Base-by-base conservation (phyloP, 2,329 filamentous ascomycete genomes). In the Arthroderma sp. region DNA sequence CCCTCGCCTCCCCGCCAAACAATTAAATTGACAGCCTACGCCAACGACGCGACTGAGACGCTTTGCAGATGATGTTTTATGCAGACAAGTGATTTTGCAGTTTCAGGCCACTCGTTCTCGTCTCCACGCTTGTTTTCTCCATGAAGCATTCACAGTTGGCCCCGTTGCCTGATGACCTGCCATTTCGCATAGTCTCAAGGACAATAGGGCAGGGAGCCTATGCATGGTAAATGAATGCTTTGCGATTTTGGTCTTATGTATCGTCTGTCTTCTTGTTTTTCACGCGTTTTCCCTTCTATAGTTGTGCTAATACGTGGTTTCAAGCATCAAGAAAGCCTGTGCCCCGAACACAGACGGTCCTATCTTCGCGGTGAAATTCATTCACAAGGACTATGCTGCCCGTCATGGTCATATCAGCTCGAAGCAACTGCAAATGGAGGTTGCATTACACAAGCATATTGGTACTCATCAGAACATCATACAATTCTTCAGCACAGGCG, bases 181-280 rank as follows among this genome's bases (percentile, higher is more conserved):
- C 93, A 55, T 98, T 98, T 72, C 84, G 91, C 63, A 86, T 98
- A 67, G 81, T 98, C 66, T 97, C 93, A 60, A 93, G 93, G 71
- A 98, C 93, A 13, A 95, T 98, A 66, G 93, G 93, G 57, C 86
- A 89, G 70, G 93, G 93, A 65, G 93, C 93, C 65, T 98, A 98
- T 79, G 93, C 93, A 70, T 97, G 90, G 91, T 96, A 75, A 61
- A 65, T 57, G 43, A 74, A 73, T 59, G 44, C 59, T 33, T 51
- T 51, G 47, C 15, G 28, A 51, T 51, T 43, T 43, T 43, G 39
- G 39, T 19, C 19, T 43, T 19, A 59, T 35, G 33, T 28, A 51
- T 51, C 31, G 19, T 56, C 33, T 51, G 23, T 7, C 47, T 23
- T 23, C 19, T 43, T 43, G 39, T 19, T 11, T 25, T 28, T 11